Evolutionary conservation across 2,329 filamentous ascomycete species (phyloP).

Genomic region (Penicillium expansum): DNA sequence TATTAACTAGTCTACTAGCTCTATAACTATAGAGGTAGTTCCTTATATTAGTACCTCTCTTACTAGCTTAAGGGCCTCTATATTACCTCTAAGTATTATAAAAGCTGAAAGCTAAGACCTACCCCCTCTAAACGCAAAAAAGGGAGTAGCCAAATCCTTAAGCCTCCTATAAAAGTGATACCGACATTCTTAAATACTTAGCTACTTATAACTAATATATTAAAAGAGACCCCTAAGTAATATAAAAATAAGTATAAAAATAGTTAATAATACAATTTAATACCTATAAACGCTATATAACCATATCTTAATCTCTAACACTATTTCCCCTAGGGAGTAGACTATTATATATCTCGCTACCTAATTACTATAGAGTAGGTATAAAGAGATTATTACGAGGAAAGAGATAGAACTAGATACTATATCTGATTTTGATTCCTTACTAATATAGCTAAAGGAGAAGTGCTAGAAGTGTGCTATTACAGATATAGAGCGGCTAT

Average conservation of each 20-base stretch:
- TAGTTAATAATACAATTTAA: background rate
- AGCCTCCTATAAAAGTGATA: background rate
- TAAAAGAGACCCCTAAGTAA: background rate
- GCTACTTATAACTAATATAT: background rate
- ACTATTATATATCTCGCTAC: no score
- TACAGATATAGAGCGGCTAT: background rate
- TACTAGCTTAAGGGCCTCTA: background rate
- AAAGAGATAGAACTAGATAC: no score
- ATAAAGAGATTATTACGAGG: background rate
- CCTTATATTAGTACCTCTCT: background rate
- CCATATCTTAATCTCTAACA: no score
- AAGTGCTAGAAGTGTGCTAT: background rate
- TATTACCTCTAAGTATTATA: background rate
- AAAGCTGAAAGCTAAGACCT: background rate
- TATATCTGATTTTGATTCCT: background rate
- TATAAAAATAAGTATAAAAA: background rate
- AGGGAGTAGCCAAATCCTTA: background rate
- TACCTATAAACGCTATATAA: background rate
- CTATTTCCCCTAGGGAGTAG: no score
- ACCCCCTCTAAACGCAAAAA: background rate
- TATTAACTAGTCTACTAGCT: background rate
- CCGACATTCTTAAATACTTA: background rate
- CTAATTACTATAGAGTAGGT: background rate
- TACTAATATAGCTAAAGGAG: background rate
- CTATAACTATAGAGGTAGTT: background rate